phyloP scores from a whole-genome alignment of 495 filamentous ascomycete species.

The Podospora pseudopauciseta region DNA sequence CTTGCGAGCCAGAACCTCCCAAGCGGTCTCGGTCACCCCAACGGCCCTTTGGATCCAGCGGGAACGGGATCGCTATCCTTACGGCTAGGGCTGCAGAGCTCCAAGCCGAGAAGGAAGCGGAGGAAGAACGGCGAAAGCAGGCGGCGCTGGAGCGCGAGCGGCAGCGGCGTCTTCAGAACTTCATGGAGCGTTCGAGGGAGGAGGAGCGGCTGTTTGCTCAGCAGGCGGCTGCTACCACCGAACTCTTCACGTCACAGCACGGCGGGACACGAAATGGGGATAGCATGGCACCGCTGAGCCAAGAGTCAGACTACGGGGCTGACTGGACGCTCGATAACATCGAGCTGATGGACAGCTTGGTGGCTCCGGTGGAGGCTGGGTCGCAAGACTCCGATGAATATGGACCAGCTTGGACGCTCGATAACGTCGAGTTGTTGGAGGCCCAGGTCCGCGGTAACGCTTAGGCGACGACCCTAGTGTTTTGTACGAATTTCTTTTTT shows the following conservation, averaged over 20 bases:
- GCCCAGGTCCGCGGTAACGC: neutral
- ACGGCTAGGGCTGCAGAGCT: neutral
- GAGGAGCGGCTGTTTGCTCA: constrained; percentile 10
- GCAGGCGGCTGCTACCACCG: neutral
- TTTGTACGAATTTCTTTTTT: neutral
- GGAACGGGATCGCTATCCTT: constrained; percentile 11
- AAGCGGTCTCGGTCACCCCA: neutral
- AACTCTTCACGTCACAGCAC: neutral
- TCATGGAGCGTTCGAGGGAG: constrained; percentile 11
- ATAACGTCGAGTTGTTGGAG: neutral
- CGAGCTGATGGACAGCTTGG: neutral
- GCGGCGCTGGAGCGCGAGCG: neutral
- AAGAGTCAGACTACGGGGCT: neutral
- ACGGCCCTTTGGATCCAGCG: constrained; percentile 19
- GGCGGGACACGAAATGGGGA: neutral
- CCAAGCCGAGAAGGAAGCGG: neutral
- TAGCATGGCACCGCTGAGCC: neutral
- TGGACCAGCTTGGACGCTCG: neutral
- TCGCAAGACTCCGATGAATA: neutral
- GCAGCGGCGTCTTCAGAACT: neutral
- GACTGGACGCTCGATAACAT: neutral
- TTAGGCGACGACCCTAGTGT: neutral
- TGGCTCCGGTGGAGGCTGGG: neutral
- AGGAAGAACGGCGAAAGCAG: neutral
- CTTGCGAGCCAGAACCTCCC: neutral